Evolutionary conservation across 2,329 filamentous ascomycete genomes (phyloP).

Genomic region (Alternaria ethzedia): DNA sequence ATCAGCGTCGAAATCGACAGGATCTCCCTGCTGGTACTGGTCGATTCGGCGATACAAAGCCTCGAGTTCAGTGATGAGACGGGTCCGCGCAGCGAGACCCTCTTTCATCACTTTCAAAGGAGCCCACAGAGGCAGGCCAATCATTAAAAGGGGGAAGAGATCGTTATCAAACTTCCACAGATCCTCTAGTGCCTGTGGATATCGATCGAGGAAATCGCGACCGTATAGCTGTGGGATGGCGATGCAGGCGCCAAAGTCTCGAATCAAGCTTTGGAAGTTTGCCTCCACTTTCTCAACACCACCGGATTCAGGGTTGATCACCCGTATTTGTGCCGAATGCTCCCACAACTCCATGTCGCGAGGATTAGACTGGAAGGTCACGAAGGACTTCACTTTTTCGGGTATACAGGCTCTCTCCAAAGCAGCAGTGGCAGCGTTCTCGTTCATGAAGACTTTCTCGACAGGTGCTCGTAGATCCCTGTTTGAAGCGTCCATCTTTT

Average conservation of each 20-base stretch:
- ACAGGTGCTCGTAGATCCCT: not conserved
- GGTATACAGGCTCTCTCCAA: not conserved
- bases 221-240: conserved; percentile 43
- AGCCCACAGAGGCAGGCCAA: conserved; percentile 60
- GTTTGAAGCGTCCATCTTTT: not conserved
- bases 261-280: conserved; percentile 25
- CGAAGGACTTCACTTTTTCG: not conserved
- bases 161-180: conserved; percentile 60
- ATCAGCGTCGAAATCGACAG: conserved; percentile 41
- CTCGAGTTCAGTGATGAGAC: conserved; percentile 30
- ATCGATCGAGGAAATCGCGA: conserved; percentile 58
- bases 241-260: conserved; percentile 11
- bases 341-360: not conserved
- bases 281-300: conserved; percentile 43
- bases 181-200: conserved; percentile 59
- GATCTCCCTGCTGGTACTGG: conserved; percentile 26
- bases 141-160: conserved; percentile 55
- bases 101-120: conserved; percentile 57
- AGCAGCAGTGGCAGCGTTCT: not conserved
- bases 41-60: conserved; percentile 38
- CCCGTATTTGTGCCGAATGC: not conserved
- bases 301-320: not conserved
- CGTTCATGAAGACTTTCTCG: not conserved
- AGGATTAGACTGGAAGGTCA: not conserved
- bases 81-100: conserved; percentile 52